Percentiles rank a stretch among this genome's conserved stretches.
phyloP scores from a whole-genome alignment of 257 asterid species.

The Datura wrightii region DNA sequence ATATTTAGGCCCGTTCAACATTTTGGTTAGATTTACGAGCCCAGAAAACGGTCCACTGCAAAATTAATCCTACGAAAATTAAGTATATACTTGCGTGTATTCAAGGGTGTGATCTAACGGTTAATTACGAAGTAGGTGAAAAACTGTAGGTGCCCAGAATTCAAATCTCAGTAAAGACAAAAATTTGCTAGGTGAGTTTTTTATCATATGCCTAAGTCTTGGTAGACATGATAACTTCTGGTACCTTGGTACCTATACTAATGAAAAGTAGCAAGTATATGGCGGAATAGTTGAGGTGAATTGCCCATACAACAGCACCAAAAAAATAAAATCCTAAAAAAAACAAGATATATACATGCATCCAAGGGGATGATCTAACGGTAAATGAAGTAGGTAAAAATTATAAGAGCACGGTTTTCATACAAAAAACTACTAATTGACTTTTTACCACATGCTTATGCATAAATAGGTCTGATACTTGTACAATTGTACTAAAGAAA shows the following conservation, averaged over 20 bases:
- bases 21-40: constrained; percentile 38
- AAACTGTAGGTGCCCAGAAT: no score
- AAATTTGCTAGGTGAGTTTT: background rate
- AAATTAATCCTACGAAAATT: constrained; percentile 16
- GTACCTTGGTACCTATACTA: no score
- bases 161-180: background rate
- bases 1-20: constrained; percentile 48
- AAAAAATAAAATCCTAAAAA: background rate
- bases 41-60: constrained; percentile 47
- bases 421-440: background rate
- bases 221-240: background rate
- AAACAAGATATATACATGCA: background rate
- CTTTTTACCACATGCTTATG: background rate
- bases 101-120: background rate
- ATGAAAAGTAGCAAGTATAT: background rate
- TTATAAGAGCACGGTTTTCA: background rate
- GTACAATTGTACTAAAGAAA: background rate
- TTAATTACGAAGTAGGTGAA: no score
- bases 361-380: background rate
- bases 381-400: background rate
- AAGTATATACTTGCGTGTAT: background rate
- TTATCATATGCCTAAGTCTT: background rate
- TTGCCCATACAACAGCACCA: background rate
- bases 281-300: background rate
- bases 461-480: background rate